Base-by-base conservation (phyloP, 1,284 basidiomycete species). In the Cryptococcus hybrid region DNA sequence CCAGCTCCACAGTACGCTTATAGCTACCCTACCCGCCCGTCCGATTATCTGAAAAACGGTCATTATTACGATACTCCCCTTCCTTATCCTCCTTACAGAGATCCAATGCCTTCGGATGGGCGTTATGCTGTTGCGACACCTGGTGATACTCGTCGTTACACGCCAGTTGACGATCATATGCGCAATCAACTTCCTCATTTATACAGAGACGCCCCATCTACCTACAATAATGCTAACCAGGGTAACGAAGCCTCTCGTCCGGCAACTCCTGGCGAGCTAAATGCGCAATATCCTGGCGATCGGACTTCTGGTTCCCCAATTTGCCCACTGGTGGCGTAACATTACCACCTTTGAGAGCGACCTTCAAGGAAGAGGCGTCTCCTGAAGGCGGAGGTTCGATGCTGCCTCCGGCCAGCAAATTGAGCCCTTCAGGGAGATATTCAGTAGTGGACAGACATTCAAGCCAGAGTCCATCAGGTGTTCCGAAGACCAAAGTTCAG, bases 321-420 rank as follows among this genome's bases (percentile, higher is more conserved):
- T 30, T 30, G 30, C 30, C 30, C 30, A 30, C 30, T 48, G 47
- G 50, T 7, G 57, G 61, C 2, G 15, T 71, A 5, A 72, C 64
- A 2, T 47, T 72, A 9, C 70, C 70, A 0, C 68, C 70, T 3
- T 50, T 72, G 13, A 50, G 68, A 48, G 44, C 61, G 38, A 56
- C 63, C 6, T 57, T 65, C 12, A 65, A 63, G n/a, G 58, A 59
- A 8, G 44, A 52, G 34, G 24, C 42, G 51, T 12, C 46, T 38
- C 30, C 37, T 42, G 38, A 47, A 18, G 37, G 36, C 51, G 35
- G 48, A 30, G 30, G 30, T 30, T 30, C 30, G 30, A 30, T 30
- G 30, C 30, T 30, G 51, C 12, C 30, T 5, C 12, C 30, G 5
- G 7, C 50, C 13, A 36, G 13, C 5, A 51, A 40, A 13, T 11